Evolutionary conservation across 2,329 filamentous ascomycete genomes (phyloP).

Genomic region (Fusarium solani-melongenae): DNA sequence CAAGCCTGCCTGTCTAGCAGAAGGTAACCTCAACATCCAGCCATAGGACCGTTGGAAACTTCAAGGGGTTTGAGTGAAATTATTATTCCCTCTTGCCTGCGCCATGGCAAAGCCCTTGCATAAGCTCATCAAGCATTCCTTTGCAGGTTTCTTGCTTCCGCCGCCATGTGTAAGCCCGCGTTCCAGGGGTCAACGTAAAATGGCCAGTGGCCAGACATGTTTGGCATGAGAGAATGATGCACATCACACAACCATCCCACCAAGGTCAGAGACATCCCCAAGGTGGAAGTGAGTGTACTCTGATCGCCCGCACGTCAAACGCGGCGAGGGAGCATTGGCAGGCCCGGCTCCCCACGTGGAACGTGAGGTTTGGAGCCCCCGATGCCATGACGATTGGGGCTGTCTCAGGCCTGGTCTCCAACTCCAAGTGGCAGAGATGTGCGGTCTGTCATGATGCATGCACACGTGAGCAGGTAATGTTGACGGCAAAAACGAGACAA

Average conservation of each 20-base stretch:
- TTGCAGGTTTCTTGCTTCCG: background rate
- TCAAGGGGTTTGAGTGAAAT: background rate
- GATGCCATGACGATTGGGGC: slow-evolving; percentile 2
- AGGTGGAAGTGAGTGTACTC: slow-evolving; percentile 1
- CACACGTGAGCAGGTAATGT: slow-evolving; percentile 1
- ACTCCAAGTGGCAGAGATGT: background rate
- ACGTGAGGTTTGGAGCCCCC: background rate
- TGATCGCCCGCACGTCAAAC: slow-evolving; percentile 18
- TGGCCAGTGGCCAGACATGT: background rate
- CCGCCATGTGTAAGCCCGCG: slow-evolving; percentile 2
- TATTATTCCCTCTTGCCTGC: background rate
- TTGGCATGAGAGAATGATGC: background rate
- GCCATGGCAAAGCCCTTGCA: background rate
- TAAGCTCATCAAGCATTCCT: background rate
- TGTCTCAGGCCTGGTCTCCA: slow-evolving; percentile 5
- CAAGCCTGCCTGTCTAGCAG: background rate
- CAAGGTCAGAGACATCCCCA: background rate
- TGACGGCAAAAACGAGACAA: background rate
- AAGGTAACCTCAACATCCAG: background rate
- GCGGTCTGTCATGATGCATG: background rate
- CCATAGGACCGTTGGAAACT: background rate
- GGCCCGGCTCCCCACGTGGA: slow-evolving; percentile 9
- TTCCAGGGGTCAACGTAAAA: background rate
- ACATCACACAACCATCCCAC: background rate
- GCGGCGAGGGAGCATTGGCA: background rate